These are phyloP conservation scores for Gryganskiella cystojenkinii DNA, from an alignment of 192 early-diverging fungal species.

Conservation along the genomic window DNA sequence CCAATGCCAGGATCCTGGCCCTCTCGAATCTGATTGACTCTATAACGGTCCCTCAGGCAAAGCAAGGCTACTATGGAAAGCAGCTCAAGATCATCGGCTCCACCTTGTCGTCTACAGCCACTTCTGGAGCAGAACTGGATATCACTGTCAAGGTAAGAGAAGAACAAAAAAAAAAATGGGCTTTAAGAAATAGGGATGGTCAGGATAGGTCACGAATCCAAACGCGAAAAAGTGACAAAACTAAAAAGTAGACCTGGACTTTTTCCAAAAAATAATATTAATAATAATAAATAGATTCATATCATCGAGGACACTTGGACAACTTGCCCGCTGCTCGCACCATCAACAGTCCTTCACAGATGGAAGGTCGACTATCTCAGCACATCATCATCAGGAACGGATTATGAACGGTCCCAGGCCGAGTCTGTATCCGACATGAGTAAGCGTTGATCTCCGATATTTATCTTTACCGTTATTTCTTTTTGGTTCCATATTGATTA, in stretches of 20 bases:
- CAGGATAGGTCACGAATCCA: no score
- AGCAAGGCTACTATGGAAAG: slow-evolving; percentile 48
- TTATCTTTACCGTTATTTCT: no score
- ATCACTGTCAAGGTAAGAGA: slow-evolving; percentile 35
- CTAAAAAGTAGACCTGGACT: neutral
- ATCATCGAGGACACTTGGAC: slow-evolving; percentile 51
- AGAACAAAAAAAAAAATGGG: no score
- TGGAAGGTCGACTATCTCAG: slow-evolving; percentile 35
- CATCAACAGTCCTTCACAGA: slow-evolving; percentile 44
- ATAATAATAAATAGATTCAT: slow-evolving; percentile 46
- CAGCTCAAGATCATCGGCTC: slow-evolving; percentile 46
- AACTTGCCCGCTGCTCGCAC: slow-evolving; percentile 35
- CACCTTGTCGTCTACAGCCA: slow-evolving; percentile 1
- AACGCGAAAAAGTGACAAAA: neutral
- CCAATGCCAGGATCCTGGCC: slow-evolving; percentile 43
- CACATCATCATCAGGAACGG: neutral
- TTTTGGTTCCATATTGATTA: no score
- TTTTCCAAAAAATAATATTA: no score
- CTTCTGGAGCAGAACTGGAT: slow-evolving; percentile 38
- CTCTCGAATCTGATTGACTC: slow-evolving; percentile 46
- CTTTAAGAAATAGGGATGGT: no score
- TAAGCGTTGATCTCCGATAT: slow-evolving; percentile 19
- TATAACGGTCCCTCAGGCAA: slow-evolving; percentile 24
- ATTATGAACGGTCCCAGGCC: slow-evolving; percentile 5
- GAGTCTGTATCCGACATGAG: slow-evolving; percentile 22